Conservation (phyloP, 2,329 filamentous ascomycete genomes). For the Cladorrhinum sp. region DNA sequence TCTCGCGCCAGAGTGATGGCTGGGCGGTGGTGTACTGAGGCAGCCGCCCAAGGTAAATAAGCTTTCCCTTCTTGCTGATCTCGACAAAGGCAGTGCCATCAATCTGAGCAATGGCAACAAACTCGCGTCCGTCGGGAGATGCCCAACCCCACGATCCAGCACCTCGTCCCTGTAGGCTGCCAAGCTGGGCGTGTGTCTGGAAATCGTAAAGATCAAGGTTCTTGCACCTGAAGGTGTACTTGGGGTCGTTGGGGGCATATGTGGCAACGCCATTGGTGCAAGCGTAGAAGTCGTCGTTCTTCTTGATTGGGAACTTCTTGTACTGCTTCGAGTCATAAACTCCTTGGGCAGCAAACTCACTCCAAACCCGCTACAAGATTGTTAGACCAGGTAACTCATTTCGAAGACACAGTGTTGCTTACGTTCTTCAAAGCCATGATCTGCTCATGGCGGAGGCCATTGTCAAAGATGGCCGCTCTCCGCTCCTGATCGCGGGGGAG, state of each 20-base stretch:
- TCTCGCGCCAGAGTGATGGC: constrained; percentile 38
- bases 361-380: constrained; percentile 17
- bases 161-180: constrained; percentile 38
- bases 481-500: constrained; percentile 17
- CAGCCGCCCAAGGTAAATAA: constrained; percentile 45
- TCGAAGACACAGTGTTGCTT: neutral
- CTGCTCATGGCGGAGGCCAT: constrained; percentile 17
- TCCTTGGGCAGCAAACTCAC: constrained; percentile 13
- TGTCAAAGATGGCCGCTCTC: constrained; percentile 22
- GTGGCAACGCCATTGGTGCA: constrained; percentile 44
- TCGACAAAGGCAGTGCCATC: constrained; percentile 51
- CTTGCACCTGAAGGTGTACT: constrained; percentile 47
- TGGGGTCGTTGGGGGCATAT: constrained; percentile 43
- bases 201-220: constrained; percentile 56
- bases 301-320: constrained; percentile 13
- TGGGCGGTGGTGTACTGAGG: constrained; percentile 39
- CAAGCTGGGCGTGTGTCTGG: constrained; percentile 51
- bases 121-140: constrained; percentile 45
- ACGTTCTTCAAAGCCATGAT: constrained; percentile 25
- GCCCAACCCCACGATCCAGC: constrained; percentile 48
- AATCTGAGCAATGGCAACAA: constrained; percentile 45
- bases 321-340: constrained; percentile 24
- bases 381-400: neutral
- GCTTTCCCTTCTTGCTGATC: constrained; percentile 41
- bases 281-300: constrained; percentile 23